These are phyloP conservation scores for Physcomitrium patens DNA, from an alignment of 225 moss, liverwort and hornwort species.

Conservation along the genomic window DNA sequence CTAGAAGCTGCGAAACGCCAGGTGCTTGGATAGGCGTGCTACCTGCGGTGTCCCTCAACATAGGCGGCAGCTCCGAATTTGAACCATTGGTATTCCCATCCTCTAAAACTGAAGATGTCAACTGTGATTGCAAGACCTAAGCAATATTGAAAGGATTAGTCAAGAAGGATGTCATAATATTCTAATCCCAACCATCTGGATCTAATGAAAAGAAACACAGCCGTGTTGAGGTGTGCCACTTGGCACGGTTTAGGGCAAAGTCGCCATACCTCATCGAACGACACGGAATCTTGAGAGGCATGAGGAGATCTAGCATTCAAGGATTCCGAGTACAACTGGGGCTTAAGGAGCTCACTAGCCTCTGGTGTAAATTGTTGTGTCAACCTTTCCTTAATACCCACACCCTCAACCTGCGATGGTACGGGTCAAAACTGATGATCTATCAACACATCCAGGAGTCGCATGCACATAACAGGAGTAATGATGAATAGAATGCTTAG, in stretches of 20 bases:
- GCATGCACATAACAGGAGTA: background rate
- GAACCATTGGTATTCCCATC: conserved; percentile 59
- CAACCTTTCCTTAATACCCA: conserved; percentile 72
- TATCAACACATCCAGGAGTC: background rate
- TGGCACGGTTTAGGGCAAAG: background rate
- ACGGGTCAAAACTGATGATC: conserved; percentile 14
- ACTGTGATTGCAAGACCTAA: conserved; percentile 44
- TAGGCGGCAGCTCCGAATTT: conserved; percentile 52
- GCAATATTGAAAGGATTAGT: background rate
- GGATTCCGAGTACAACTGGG: conserved; percentile 66
- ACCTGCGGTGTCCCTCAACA: conserved; percentile 57
- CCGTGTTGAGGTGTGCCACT: too few species aligned
- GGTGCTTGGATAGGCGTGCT: conserved; percentile 63
- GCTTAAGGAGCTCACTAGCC: conserved; percentile 54
- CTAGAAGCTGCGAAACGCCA: conserved; percentile 77
- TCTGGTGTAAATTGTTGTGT: conserved; percentile 67
- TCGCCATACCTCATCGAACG: conserved; percentile 82
- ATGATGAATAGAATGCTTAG: too few species aligned
- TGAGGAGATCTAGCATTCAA: conserved; percentile 53
- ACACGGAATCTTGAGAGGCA: conserved; percentile 75
- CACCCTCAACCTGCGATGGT: conserved; percentile 63
- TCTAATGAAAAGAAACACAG: too few species aligned
- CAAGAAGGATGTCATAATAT: too few species aligned
- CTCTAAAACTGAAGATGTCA: conserved; percentile 46
- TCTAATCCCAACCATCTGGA: too few species aligned